Conservation (phyloP, 139 green algal species). For the Tetraselmis chui region DNA sequence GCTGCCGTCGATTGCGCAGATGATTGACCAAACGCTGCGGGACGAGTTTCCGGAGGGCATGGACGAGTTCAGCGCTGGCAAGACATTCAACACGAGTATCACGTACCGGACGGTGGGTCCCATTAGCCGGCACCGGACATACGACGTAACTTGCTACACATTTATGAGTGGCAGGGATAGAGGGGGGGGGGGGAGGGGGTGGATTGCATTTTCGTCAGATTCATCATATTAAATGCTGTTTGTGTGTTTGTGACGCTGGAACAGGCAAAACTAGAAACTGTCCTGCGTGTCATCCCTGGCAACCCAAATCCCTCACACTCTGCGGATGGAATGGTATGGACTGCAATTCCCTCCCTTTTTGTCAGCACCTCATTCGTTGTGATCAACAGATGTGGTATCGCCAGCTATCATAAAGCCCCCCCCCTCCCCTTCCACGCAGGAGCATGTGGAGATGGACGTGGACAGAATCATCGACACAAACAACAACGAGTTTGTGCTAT, state of each 20-base stretch:
- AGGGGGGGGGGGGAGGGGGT: too few relatives aligned
- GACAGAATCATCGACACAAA: constrained; percentile 91
- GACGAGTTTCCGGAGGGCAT: constrained; percentile 55
- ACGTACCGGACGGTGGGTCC: constrained; percentile 32
- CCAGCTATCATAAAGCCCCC: not conserved
- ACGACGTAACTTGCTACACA: not conserved
- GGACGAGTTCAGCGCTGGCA: constrained; percentile 39
- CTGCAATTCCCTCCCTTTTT: not conserved
- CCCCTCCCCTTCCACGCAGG: not conserved
- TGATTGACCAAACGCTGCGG: constrained; percentile 51
- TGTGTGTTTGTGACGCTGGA: not conserved
- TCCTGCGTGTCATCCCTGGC: constrained; percentile 26
- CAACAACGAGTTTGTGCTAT: constrained; percentile 98
- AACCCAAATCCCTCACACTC: not conserved
- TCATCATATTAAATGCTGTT: not conserved
- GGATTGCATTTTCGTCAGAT: too few relatives aligned
- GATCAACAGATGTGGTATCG: not conserved
- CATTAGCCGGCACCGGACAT: not conserved
- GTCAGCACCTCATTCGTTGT: not conserved
- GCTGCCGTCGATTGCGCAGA: constrained; percentile 13
- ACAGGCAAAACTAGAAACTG: constrained; percentile 35
- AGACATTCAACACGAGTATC: constrained; percentile 55
- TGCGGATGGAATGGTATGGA: not conserved
- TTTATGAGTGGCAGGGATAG: too few relatives aligned
- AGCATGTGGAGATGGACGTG: constrained; percentile 55